phyloP scores from a whole-genome alignment of 805 yeast species.

The Cyberlindnera misumaiensis region DNA sequence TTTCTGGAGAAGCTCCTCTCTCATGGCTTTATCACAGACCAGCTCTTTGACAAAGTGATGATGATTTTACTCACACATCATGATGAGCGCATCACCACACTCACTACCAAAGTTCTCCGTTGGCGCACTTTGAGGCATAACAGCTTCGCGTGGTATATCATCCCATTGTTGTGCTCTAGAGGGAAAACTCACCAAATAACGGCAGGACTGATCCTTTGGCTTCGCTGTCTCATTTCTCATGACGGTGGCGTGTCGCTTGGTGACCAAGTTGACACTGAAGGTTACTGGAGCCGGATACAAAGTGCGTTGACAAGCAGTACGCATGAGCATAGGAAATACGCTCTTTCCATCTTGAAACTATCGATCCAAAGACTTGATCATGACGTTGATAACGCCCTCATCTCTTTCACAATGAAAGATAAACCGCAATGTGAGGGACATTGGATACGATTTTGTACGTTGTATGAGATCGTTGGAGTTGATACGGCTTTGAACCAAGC shows the following conservation, averaged over 20 bases:
- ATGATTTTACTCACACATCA: constrained; percentile 31
- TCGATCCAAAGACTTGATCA: constrained; percentile 42
- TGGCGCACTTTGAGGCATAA: constrained; percentile 43
- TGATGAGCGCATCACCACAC: constrained; percentile 31
- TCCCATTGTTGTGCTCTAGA: constrained; percentile 32
- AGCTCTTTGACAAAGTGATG: constrained; percentile 23
- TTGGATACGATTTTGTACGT: constrained; percentile 70
- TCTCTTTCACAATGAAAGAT: constrained; percentile 4
- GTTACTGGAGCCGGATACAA: constrained; percentile 56
- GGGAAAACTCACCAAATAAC: constrained; percentile 26
- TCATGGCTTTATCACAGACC: constrained; percentile 1
- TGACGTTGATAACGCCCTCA: constrained; percentile 27
- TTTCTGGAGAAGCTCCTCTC: constrained; percentile 16
- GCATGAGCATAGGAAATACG: constrained; percentile 66
- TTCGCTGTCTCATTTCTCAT: constrained; percentile 39
- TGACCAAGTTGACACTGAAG: constrained; percentile 6
- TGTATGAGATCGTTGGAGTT: constrained; percentile 74
- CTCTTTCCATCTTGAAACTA: constrained; percentile 56
- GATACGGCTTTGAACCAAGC: constrained; percentile 86
- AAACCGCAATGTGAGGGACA: constrained; percentile 31
- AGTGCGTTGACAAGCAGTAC: constrained; percentile 43
- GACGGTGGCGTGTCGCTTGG: constrained; percentile 3
- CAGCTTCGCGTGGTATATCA: constrained; percentile 38
- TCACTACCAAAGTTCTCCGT: constrained; percentile 37
- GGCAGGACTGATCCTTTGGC: constrained; percentile 47